Evolutionary conservation across 2,329 filamentous ascomycete genomes (phyloP).

Genomic region (Diplocarpon rosae): DNA sequence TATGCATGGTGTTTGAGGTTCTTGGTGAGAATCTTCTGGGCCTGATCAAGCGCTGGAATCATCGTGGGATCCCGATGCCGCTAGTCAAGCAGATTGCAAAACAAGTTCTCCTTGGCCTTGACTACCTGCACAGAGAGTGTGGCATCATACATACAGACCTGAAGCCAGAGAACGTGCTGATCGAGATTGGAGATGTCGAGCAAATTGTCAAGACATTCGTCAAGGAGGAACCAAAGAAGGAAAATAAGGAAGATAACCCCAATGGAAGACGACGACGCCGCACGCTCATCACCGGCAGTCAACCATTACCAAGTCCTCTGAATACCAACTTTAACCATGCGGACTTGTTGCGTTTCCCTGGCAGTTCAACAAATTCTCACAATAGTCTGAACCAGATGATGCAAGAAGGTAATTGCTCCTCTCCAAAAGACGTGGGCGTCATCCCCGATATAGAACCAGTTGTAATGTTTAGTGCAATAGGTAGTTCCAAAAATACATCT

Average conservation of each 20-base stretch:
- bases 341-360: slow-evolving; percentile 52
- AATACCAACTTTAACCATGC: slow-evolving; percentile 80
- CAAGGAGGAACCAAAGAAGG: slow-evolving; percentile 56
- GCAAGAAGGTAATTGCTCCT: slow-evolving; percentile 55
- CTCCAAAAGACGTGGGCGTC: slow-evolving; percentile 26
- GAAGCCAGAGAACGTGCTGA: slow-evolving; percentile 95
- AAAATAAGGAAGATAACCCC: slow-evolving; percentile 78
- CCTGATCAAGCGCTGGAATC: slow-evolving; percentile 97
- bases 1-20: slow-evolving; percentile 99
- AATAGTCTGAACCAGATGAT: slow-evolving; percentile 77
- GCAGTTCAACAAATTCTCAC: slow-evolving; percentile 49
- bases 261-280: slow-evolving; percentile 83
- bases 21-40: slow-evolving; percentile 89
- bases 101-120: slow-evolving; percentile 87
- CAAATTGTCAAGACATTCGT: slow-evolving; percentile 96
- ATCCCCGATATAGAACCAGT: slow-evolving; percentile 32
- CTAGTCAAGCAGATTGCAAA: slow-evolving; percentile 98
- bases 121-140: slow-evolving; percentile 95
- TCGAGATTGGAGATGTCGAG: slow-evolving; percentile 97
- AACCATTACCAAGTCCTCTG: slow-evolving; percentile 87
- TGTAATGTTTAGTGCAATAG: slow-evolving; percentile 46
- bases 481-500: slow-evolving; percentile 32
- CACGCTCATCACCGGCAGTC: slow-evolving; percentile 93
- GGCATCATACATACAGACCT: slow-evolving; percentile 98
- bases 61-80: slow-evolving; percentile 90